phyloP scores from a whole-genome alignment of 2,329 filamentous ascomycete species.

The Fusarium clavum region DNA sequence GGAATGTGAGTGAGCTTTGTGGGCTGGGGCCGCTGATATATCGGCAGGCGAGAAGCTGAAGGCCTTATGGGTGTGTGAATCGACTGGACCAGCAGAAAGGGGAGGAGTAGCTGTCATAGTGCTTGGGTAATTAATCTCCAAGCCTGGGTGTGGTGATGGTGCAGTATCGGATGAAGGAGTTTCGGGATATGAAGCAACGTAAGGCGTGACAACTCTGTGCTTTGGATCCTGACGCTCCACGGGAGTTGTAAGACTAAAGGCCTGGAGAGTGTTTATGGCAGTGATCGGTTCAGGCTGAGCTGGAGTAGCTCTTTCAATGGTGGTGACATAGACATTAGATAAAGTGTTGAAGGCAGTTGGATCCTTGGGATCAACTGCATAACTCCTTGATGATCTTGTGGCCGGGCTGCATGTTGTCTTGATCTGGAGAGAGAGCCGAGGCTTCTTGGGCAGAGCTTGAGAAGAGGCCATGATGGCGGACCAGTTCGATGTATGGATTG shows the following conservation, averaged over 20 bases:
- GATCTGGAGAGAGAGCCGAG: slow-evolving; percentile 68
- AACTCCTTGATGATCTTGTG: slow-evolving; percentile 51
- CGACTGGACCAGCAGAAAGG: slow-evolving; percentile 64
- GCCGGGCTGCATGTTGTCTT: slow-evolving; percentile 57
- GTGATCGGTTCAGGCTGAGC: slow-evolving; percentile 60
- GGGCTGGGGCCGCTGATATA: slow-evolving; percentile 32
- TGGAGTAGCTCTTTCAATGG: slow-evolving; percentile 69
- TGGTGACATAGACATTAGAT: slow-evolving; percentile 72
- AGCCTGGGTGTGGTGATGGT: slow-evolving; percentile 58
- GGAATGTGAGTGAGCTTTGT: slow-evolving; percentile 12
- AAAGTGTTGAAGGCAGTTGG: slow-evolving; percentile 74
- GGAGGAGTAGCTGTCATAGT: slow-evolving; percentile 71
- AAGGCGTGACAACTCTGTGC: slow-evolving; percentile 57
- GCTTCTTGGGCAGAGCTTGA: slow-evolving; percentile 59
- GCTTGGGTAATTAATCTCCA: slow-evolving; percentile 63
- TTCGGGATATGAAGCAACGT: slow-evolving; percentile 61
- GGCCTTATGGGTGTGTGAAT: slow-evolving; percentile 54
- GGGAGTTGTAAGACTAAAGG: slow-evolving; percentile 48
- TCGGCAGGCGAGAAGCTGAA: slow-evolving; percentile 61
- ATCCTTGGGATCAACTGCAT: slow-evolving; percentile 64
- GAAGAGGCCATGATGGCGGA: slow-evolving; percentile 52
- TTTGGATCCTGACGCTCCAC: slow-evolving; percentile 49
- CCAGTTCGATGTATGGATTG: slow-evolving; percentile 8
- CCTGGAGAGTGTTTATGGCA: slow-evolving; percentile 59
- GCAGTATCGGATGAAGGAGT: slow-evolving; percentile 66